These are phyloP conservation scores for Paecilomyces niveus DNA, from an alignment of 2,329 filamentous ascomycete species.

Conservation along the genomic window DNA sequence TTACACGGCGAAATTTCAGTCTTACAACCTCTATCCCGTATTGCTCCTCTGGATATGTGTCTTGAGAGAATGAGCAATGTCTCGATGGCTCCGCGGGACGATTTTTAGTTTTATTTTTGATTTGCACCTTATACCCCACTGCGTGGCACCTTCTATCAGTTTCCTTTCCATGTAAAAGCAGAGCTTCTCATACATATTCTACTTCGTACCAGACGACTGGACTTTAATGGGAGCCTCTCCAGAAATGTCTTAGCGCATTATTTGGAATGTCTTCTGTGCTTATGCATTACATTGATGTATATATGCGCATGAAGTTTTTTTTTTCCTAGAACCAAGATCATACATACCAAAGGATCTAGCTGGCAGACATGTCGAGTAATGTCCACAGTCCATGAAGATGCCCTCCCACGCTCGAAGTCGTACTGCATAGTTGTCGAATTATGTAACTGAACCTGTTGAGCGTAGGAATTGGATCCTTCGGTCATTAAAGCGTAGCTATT, in stretches of 20 bases:
- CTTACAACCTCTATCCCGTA: not conserved
- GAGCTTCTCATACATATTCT: not conserved
- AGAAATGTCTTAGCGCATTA: not conserved
- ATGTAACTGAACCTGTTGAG: too few species aligned
- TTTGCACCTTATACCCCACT: constrained; percentile 7
- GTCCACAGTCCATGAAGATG: too few species aligned
- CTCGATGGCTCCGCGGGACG: not conserved
- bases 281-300: not conserved
- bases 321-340: constrained; percentile 6
- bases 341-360: not conserved
- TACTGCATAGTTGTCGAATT: too few species aligned
- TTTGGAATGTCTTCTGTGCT: not conserved
- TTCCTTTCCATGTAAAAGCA: not conserved
- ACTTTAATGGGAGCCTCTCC: not conserved
- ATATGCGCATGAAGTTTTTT: constrained; percentile 3
- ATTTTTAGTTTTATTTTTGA: not conserved
- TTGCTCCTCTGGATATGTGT: not conserved
- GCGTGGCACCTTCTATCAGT: constrained; percentile 4
- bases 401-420: too few species aligned
- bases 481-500: too few species aligned
- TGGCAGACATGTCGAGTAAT: too few species aligned
- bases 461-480: too few species aligned
- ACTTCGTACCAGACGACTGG: not conserved
- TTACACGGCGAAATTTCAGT: not conserved
- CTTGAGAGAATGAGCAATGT: not conserved